Conservation (phyloP, 345 rosid species). For the Salix koriyanagi region DNA sequence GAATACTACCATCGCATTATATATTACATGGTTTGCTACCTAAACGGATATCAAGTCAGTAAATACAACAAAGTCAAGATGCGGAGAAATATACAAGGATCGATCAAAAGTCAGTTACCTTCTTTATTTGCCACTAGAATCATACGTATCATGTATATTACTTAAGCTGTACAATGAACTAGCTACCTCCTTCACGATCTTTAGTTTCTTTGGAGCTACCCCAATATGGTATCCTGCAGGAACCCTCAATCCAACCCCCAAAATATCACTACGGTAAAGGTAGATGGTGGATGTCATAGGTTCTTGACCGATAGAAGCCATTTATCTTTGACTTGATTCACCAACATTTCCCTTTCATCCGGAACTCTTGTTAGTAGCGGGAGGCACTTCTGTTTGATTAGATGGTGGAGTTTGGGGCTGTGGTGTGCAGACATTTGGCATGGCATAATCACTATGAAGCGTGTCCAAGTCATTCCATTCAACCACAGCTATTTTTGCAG, state of each 20-base stretch:
- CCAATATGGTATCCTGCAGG: not conserved
- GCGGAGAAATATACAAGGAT: conserved; percentile 31
- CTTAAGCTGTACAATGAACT: conserved; percentile 31
- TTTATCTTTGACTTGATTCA: not conserved
- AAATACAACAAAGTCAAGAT: not conserved
- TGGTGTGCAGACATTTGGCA: conserved; percentile 37
- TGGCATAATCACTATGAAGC: conserved; percentile 36
- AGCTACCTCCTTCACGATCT: conserved; percentile 7
- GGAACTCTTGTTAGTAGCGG: conserved; percentile 26
- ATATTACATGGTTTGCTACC: conserved; percentile 6
- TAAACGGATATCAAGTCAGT: not conserved
- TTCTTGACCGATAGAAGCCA: not conserved
- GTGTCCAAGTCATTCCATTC: conserved; percentile 54
- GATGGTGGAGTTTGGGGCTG: conserved; percentile 57
- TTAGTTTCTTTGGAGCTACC: conserved; percentile 1
- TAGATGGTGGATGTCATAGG: conserved; percentile 2
- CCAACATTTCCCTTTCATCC: conserved; percentile 20
- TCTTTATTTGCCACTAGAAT: conserved; percentile 22
- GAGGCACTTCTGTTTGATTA: conserved; percentile 35
- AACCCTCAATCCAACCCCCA: conserved; percentile 5
- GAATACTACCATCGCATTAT: conserved; percentile 12
- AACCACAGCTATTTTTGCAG: conserved; percentile 39
- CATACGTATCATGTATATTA: conserved; percentile 1
- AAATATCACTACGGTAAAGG: not conserved
- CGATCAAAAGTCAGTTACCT: not conserved